A percentile compares a stretch with the other conserved stretches of the same genome.
Conservation (phyloP, 2,329 filamentous ascomycete genomes). For the Fusarium succisae region DNA sequence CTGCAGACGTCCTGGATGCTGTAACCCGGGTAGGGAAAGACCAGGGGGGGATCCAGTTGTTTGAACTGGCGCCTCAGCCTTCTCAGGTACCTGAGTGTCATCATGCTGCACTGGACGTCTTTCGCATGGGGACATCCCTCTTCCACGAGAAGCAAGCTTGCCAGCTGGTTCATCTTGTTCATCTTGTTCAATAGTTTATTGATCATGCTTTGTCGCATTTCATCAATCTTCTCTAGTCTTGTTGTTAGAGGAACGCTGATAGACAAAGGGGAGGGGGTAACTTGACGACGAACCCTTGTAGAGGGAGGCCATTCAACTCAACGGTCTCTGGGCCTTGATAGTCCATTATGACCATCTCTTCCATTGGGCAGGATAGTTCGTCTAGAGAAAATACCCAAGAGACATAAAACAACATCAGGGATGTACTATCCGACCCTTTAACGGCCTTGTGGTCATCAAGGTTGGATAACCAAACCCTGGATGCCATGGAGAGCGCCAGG, state of each 20-base stretch:
- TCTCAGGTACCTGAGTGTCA: not conserved
- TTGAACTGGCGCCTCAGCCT: not conserved
- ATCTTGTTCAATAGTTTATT: not conserved
- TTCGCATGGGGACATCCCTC: not conserved
- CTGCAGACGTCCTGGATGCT: not conserved
- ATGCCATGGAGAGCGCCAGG: not conserved
- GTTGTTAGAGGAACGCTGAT: not conserved
- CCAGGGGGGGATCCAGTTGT: not conserved
- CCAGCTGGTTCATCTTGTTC: not conserved
- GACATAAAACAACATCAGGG: not conserved
- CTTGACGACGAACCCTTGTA: not conserved
- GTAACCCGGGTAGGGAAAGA: not conserved
- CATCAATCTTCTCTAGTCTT: not conserved
- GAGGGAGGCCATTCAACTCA: not conserved
- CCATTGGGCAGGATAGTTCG: fast-evolving
- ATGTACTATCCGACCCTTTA: not conserved
- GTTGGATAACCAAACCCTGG: not conserved
- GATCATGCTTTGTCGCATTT: not conserved
- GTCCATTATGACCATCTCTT: not conserved
- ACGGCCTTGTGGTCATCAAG: not conserved
- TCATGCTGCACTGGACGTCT: not conserved
- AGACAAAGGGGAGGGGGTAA: not conserved
- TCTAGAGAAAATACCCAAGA: not conserved
- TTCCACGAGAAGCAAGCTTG: not conserved
- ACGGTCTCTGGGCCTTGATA: not conserved